Base-by-base conservation (phyloP, 139 green algal species). In the Ostreobium quekettii region DNA sequence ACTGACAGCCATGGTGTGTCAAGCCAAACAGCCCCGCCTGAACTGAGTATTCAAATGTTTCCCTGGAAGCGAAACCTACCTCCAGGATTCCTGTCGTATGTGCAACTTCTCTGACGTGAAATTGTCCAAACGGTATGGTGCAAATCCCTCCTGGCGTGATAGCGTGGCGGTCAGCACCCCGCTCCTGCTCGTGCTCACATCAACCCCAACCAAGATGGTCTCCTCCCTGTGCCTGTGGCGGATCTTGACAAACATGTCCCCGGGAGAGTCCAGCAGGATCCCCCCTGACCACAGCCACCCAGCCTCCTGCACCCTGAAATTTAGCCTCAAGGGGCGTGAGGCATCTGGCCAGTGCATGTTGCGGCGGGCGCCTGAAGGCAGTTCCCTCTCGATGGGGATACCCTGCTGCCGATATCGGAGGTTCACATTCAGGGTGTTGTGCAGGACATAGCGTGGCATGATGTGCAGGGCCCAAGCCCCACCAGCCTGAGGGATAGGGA, bases 91-190 rank as follows among this genome's bases (percentile, higher is more conserved):
- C 64, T 93, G 86, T 36, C 80, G 78, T 8, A 85, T 73, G 32
- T 89, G 78, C 36, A 96, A 74, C 33, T 65, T 80, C 64, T 87
- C 77, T 19, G 68, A 60, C 1, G 87, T 86, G 81, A 80, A 93
- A 74, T 96, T 96, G 69, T 96, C 89, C 22, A 96, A 75, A n/a
- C 89, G 76, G 60, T 87, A 88, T 0, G 84, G 84, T 11, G 80
- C 76, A 74, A 91, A 79, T 42, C 82, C 81, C 22, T 75, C 65
- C 62, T 90, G 76, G 38, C 85, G 70, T 46, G 48, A 78, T 4
- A 91, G 66, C 2, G 70, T 73, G 3, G 80, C 48, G 30, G 74
- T 56, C 60, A 85, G 64, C 2, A 74, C 70, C 8, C 74, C 76
- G 24, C 64, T 70, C 4, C 64, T 36, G 37, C 26, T 59, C 35